These are phyloP conservation scores for Catunica adiposa DNA, from an alignment of 2,329 filamentous ascomycete species.

Conservation along the genomic window DNA sequence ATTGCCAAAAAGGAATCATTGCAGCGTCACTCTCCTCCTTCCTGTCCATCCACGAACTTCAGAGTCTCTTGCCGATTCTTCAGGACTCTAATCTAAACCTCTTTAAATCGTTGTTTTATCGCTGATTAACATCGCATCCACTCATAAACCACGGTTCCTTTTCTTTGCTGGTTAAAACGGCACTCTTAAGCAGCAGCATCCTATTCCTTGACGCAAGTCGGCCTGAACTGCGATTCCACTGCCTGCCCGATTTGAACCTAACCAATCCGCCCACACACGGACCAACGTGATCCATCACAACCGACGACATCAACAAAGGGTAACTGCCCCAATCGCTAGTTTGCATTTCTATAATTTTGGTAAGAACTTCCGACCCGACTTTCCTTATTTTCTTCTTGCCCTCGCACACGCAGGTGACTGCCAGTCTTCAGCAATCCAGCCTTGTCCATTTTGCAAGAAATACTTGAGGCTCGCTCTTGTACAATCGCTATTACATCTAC, in stretches of 20 bases:
- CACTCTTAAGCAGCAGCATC: conserved; percentile 2
- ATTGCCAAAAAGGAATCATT: conserved; percentile 5
- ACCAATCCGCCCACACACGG: conserved; percentile 1
- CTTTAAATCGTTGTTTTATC: background rate
- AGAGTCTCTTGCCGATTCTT: background rate
- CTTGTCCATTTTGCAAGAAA: background rate
- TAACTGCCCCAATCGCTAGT: background rate
- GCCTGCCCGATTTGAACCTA: conserved; percentile 7
- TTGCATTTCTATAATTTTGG: background rate
- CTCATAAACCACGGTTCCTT: conserved; percentile 1
- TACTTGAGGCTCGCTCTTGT: background rate
- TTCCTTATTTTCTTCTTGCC: background rate
- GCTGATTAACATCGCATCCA: background rate
- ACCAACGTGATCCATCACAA: conserved; percentile 1
- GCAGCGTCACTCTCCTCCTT: conserved; percentile 5
- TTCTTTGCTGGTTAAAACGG: background rate
- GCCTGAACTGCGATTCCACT: conserved; percentile 4
- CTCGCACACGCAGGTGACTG: background rate
- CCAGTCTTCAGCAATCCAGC: background rate
- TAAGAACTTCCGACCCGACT: background rate
- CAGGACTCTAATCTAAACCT: background rate
- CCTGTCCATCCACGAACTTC: background rate
- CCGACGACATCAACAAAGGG: background rate
- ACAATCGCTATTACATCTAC: background rate
- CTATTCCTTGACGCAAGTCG: conserved; percentile 2